phyloP scores from a whole-genome alignment of 306 rosid species.

The Vachellia pachyceras region DNA sequence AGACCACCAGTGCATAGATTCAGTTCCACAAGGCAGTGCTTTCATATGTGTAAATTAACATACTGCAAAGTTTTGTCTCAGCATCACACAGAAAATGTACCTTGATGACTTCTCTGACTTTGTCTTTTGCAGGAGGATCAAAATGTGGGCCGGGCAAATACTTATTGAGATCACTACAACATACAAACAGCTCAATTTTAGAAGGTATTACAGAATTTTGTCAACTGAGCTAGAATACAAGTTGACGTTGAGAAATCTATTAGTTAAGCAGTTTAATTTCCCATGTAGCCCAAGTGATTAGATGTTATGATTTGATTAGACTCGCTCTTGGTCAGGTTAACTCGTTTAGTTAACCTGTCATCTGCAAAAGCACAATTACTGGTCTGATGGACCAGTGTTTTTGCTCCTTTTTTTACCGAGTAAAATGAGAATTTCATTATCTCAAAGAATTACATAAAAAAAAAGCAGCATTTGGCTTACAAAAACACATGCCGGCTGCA shows the following conservation, averaged over 20 bases:
- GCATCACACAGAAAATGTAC: slow-evolving; percentile 51
- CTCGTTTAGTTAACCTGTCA: not conserved
- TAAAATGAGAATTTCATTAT: not conserved
- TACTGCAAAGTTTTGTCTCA: slow-evolving; percentile 15
- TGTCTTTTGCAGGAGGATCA: slow-evolving; percentile 79
- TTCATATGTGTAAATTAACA: slow-evolving; percentile 19
- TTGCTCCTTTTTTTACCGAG: not conserved
- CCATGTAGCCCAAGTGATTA: too few species aligned
- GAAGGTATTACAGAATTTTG: slow-evolving; percentile 15
- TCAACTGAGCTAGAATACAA: slow-evolving; percentile 20
- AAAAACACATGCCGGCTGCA: not conserved
- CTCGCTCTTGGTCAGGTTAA: not conserved
- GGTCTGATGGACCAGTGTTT: not conserved
- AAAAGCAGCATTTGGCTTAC: not conserved
- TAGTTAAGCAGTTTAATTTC: not conserved
- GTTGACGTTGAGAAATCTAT: not conserved
- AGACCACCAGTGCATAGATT: slow-evolving; percentile 10
- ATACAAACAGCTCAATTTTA: slow-evolving; percentile 25
- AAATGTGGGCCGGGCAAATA: slow-evolving; percentile 77
- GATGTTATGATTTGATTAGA: not conserved
- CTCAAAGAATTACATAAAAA: not conserved
- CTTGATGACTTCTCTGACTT: slow-evolving; percentile 57
- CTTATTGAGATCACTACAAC: slow-evolving; percentile 84
- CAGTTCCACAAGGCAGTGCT: not conserved
- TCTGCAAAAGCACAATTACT: not conserved